Percentiles rank a stretch among this genome's conserved stretches.
Conservation (phyloP, 495 filamentous ascomycete genomes). For the Evansstolkia leycettana region DNA sequence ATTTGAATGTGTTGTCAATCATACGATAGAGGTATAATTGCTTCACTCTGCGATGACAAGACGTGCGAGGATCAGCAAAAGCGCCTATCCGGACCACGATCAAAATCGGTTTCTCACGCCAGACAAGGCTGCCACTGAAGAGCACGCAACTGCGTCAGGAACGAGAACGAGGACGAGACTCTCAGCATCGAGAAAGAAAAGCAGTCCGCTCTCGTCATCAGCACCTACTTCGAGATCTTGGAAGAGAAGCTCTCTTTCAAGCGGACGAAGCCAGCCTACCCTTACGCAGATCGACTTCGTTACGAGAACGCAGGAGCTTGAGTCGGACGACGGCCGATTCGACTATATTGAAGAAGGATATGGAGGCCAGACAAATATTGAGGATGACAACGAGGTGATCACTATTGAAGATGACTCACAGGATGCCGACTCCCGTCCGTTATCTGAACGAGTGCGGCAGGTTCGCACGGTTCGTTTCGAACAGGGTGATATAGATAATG, state of each 20-base stretch:
- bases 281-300: conserved; percentile 35
- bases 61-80: conserved; percentile 6
- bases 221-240: conserved; percentile 8
- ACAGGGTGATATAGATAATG: conserved; percentile 3
- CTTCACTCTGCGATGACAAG: conserved; percentile 23
- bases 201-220: conserved; percentile 12
- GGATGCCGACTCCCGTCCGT: conserved; percentile 11
- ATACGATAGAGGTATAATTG: neutral
- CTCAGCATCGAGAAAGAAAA: no score
- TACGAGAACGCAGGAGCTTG: conserved; percentile 9
- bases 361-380: no score
- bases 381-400: conserved; percentile 8
- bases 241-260: conserved; percentile 12
- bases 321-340: conserved; percentile 18
- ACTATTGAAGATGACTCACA: conserved; percentile 16
- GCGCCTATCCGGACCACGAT: conserved; percentile 9
- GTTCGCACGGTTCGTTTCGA: conserved; percentile 11
- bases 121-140: conserved; percentile 10
- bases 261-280: conserved; percentile 20
- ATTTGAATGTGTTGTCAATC: conserved; percentile 3
- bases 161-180: conserved; percentile 11
- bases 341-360: conserved; percentile 16
- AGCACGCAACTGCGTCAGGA: conserved; percentile 6
- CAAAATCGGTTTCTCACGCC: conserved; percentile 16
- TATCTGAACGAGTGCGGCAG: conserved; percentile 5